Evolutionary conservation across 257 asterid species (phyloP), one percentile per base, ranked within the genome.

Genomic region (Rhazya stricta): DNA sequence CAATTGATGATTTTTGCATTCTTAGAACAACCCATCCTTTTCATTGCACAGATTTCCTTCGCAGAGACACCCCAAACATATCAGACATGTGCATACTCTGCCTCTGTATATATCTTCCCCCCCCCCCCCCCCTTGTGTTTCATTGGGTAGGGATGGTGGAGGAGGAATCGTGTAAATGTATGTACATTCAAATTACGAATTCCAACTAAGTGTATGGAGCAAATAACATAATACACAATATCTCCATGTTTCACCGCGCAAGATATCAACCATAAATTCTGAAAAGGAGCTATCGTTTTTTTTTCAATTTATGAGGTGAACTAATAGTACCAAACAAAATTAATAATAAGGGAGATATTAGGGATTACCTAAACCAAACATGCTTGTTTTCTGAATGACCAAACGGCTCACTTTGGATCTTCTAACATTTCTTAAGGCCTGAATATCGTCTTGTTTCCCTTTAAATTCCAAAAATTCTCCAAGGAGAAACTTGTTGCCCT

Each of bases 401-500:
- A 95, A 32, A 54, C 78, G 87, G 70, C 96, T 83, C 73, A 95
- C 90, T 91, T 95, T 95, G 46, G 99, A 95, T 87, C 98, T 85
- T 86, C 67, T 88, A 86, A 95, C 86, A 80, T 85, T 86, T 73
- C 86, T 86, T 45, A 95, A 80, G 27, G 80, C 86, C 42, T 80
- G 88, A 51, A 92, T 58, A 81, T 95, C 99, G 21, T 91, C 99
- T 65, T 88, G 84, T 69, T 91, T 90, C 78, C 99, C 98, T 84
- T 91, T 91, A 84, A 95, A 92, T 78, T 92, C 98, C 53, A 92
- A 27, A 75, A 92, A 95, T 79, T 89, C 98, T 73, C 99, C 99
- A 12, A 95, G 88, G 66, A 92, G 78, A 80, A 78, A 83, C 75
- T 86, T 91, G 83, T 87, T 83, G 57, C 93, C 90, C 83, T 88